These are phyloP conservation scores for Lenzites betulinus DNA, from an alignment of 768 basidiomycete genomes.

Conservation along the genomic window DNA sequence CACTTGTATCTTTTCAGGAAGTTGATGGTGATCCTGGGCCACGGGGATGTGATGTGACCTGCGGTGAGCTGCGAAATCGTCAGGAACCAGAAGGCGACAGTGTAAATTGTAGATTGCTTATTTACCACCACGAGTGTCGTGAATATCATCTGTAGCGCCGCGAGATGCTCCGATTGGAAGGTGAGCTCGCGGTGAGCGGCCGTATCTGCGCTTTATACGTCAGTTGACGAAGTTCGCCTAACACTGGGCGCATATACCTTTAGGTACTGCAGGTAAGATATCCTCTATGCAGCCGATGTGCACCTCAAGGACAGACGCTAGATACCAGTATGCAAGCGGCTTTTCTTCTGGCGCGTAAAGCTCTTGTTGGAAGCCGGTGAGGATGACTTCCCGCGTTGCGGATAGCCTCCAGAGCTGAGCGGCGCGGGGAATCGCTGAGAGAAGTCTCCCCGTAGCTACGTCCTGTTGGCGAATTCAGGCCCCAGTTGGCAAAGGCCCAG, in stretches of 20 bases:
- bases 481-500: too few relatives aligned
- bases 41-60: slow-evolving; percentile 47
- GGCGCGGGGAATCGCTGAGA: slow-evolving; percentile 41
- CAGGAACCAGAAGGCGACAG: neutral
- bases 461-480: slow-evolving; percentile 10
- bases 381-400: slow-evolving; percentile 63
- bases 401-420: slow-evolving; percentile 62
- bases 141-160: slow-evolving; percentile 59
- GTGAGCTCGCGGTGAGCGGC: slow-evolving; percentile 45
- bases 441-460: slow-evolving; percentile 8
- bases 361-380: slow-evolving; percentile 78
- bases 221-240: neutral
- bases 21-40: slow-evolving; percentile 55
- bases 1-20: slow-evolving; percentile 76
- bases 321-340: slow-evolving; percentile 79
- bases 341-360: slow-evolving; percentile 69
- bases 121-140: slow-evolving; percentile 33
- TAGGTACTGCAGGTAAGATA: slow-evolving; percentile 35
- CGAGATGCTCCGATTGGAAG: slow-evolving; percentile 54
- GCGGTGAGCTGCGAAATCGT: slow-evolving; percentile 46
- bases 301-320: slow-evolving; percentile 53
- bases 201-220: slow-evolving; percentile 35
- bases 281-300: slow-evolving; percentile 58
- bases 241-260: neutral
- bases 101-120: neutral